Base-by-base conservation (phyloP, 192 early-diverging fungal genomes). In the Ambispora gerdemannii region DNA sequence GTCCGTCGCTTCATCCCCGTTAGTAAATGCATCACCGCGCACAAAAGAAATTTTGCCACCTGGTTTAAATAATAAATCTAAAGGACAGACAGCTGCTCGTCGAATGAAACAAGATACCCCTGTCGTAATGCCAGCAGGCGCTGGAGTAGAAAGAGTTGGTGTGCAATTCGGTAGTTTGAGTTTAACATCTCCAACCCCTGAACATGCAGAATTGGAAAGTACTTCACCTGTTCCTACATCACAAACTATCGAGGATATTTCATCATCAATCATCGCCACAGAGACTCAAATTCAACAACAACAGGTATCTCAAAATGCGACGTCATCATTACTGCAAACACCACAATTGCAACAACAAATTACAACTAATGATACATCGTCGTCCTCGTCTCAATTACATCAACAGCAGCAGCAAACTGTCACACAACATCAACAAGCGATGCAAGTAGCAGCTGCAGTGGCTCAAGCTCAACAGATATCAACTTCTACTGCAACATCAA, bases 91-190 rank as follows among this genome's bases (percentile, higher is more conserved):
- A 10, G 74, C 80, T 33, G 50, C 84, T 22, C 88, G 92, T 72
- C 90, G 91, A 74, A 81, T 95, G 72, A 91, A 91, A 63, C 95
- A 97, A 74, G 91, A 95, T 75, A 88, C 88, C 15, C 83, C 93
- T 43, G 92, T 95, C 13, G 92, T 95, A 20, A 93, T 97, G 88
- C 92, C 93, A 13, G 84, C 82, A 51, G 82, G 76, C 51, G 76
- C 89, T 4, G 75, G 84, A 34, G 66, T 92, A 8, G 83, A 85
- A 32, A 79, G 85, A 35, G 83, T 92, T 22, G 90, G 86, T 58
- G 82, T 90, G 24, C 89, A 91, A 72, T 95, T 95, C 82, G 94
- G 93, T 24, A 92, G 89, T 50, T 76, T 92, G 53, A 77, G 79
- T 20, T 77, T 92, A 52, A 86, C 86, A 22, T 82, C 83, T 55